Evolutionary conservation across 805 yeast species (phyloP), one percentile per base, ranked within the genome.

Genomic region (Naumovozyma baii): DNA sequence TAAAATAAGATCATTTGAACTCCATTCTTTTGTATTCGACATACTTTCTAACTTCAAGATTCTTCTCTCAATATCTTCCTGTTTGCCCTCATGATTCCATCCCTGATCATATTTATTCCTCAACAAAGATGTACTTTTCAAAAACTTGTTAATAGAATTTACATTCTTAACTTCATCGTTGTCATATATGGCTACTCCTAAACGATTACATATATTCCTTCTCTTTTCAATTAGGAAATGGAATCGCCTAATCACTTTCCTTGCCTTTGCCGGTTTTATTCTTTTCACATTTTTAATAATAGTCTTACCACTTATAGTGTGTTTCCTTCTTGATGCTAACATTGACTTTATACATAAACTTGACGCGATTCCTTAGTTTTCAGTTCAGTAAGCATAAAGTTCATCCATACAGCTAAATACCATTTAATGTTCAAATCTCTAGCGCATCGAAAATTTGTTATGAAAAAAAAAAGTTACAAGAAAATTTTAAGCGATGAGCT

Each of bases 221-320:
- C 71, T 69, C 44, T 74, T 70, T 48, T 80, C 83, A 41, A 80
- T 69, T 13, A 88, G 64, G 2, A 76, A 71, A 58, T 87, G 96
- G 47, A 76, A 86, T 31, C 86, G 61, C 40, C 95, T 70, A 19
- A 88, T 88, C 16, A 88, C 68, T 50, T 74, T 78, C 36, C 95
- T 67, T 0, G 95, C 81, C 50, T 76, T 68, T 33, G 72, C 69
- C 3, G 86, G 94, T 58, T 80, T 85, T 40, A 80, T 67, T 5
- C 67, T 67, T 2, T 80, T 77, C 7, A 58, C 55, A 20, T 61
- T 54, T 14, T 29, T 29, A 8, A 29, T 29, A 13, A 54, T 52
- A 3, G 42, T 40, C 30, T 47, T 50, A 18, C 69, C 68, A 12
- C 65, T 61, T 14, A 63, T 59, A 13, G 65, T 63, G 41, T 45